Evolutionary conservation across 441 rosid species (phyloP).

Genomic region (Adansonia rubrostipa): DNA sequence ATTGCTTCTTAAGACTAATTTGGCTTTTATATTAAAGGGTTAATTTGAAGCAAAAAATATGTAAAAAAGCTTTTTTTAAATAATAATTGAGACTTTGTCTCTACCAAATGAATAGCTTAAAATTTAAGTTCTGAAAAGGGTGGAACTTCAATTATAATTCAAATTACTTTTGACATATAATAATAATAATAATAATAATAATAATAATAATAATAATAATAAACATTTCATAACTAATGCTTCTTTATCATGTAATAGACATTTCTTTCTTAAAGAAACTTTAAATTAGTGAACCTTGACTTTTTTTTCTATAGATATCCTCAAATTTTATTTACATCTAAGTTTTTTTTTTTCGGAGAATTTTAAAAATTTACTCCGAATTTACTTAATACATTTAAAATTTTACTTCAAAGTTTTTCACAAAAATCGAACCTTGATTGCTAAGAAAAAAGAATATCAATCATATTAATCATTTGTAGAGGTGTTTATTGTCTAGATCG

Average conservation of each 20-base stretch:
- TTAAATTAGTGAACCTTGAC: too few relatives aligned
- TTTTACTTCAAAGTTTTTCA: too few relatives aligned
- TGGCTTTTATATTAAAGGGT: not conserved
- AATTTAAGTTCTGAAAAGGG: slow-evolving; percentile 13
- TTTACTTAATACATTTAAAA: too few relatives aligned
- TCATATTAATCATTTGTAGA: too few relatives aligned
- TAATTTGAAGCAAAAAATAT: slow-evolving; percentile 4
- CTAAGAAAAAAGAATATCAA: too few relatives aligned
- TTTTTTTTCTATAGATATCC: too few relatives aligned
- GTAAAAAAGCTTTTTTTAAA: not conserved
- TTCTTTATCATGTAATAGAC: not conserved
- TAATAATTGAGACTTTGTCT: not conserved
- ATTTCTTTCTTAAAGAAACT: not conserved
- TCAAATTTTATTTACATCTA: too few relatives aligned
- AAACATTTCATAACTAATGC: not conserved
- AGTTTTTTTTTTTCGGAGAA: too few relatives aligned
- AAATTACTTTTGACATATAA: not conserved
- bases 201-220: not conserved
- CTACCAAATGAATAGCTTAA: slow-evolving; percentile 12
- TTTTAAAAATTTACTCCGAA: too few relatives aligned
- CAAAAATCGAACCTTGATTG: too few relatives aligned
- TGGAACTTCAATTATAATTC: slow-evolving; percentile 1
- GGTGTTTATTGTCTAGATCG: too few relatives aligned
- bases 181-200: too few relatives aligned
- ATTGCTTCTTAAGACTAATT: not conserved